Evolutionary conservation across 2,329 filamentous ascomycete species (phyloP), one percentile per base, ranked within the genome.

Genomic region (Sarocladium strictum): DNA sequence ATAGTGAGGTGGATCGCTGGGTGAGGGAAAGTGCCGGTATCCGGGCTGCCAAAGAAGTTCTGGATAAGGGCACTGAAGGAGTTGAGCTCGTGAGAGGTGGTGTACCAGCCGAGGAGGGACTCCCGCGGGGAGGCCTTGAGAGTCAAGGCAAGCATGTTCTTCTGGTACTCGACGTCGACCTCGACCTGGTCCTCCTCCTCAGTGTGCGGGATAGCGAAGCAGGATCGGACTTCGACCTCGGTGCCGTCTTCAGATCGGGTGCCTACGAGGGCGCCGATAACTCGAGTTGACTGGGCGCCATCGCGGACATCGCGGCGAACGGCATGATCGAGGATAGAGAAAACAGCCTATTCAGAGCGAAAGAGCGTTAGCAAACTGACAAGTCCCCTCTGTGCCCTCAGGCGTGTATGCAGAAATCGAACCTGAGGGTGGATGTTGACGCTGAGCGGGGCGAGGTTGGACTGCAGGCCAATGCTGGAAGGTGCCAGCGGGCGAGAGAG

Each of bases 91-190:
- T 90, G 87, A 67, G 89, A 92, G 51, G 94, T 99, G 60, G 94
- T 96, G 77, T 99, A 99, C 94, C 94, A 99, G 67, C 94, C 94
- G 58, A 99, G 87, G 56, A 99, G 83, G 54, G 91, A 85, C 75
- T 99, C 94, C 73, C 91, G 90, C 52, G 94, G 94, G 72, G 91
- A 89, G 56, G 92, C 93, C 76, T 93, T 93, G 63, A 97, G 85
- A 71, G 96, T 93, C 64, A 99, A 79, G 57, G 89, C 87, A 56
- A 97, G 86, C 94, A 99, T 99, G 73, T 93, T 92, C 83, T 97
- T 97, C 77, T 99, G 94, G 76, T 97, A 99, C 75, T 99, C 94
- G 81, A 99, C 96, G 71, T 99, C 94, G 60, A 99, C 94, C 75
- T 99, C 94, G 66, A 99, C 94, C 75, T 99, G 94, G 74, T 99